Evolutionary conservation across 208 protist genomes (phyloP), one percentile per base, ranked within the genome.

Genomic region (Tritrichomonas musculus): DNA sequence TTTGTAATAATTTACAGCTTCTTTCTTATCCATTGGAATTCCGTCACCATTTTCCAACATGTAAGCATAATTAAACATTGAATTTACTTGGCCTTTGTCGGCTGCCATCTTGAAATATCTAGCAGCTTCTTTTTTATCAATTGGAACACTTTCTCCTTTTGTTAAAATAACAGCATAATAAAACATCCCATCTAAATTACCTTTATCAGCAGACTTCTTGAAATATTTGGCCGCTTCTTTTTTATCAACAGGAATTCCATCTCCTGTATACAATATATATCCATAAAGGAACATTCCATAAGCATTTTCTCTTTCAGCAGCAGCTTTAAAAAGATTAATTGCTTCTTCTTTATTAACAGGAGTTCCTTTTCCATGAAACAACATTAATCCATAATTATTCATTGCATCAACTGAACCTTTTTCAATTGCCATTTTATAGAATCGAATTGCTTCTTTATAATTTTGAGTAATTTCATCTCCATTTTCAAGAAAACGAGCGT

Each of bases 41-140:
- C 73, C 73, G 50, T 53, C 25, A 47, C 73, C 73, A n/a, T 25
- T 30, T 14, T 36, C 25, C 9, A 25, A 50, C 33, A 82, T 47
- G 39, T 30, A n/a, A 22, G 41, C 73, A 20, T 82, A 82, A 41
- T 82, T 82, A 20, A 53, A 47, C 41, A 50, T 50, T 49, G 39
- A 33, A 14, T 53, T 8, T 0, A 41, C 73, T 20, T 82, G 25
- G 14, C 41, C 41, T 82, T 82, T 25, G 30, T 82, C 73, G n/a
- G 73, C 33, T n/a, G 73, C n/a, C 41, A 82, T 50, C 41, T 82
- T 82, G 41, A 50, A 82, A 53, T 82, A 82, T 53, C 50, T 82
- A 2, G 73, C 73, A 0, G 73, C 73, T 36, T 53, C 11, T 44
- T 44, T 75, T 1, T 44, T 36, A 41, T 75, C 69, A 17, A 44